Evolutionary conservation across 177 flowering plant genomes (phyloP).

Genomic region (Telopea speciosissima): DNA sequence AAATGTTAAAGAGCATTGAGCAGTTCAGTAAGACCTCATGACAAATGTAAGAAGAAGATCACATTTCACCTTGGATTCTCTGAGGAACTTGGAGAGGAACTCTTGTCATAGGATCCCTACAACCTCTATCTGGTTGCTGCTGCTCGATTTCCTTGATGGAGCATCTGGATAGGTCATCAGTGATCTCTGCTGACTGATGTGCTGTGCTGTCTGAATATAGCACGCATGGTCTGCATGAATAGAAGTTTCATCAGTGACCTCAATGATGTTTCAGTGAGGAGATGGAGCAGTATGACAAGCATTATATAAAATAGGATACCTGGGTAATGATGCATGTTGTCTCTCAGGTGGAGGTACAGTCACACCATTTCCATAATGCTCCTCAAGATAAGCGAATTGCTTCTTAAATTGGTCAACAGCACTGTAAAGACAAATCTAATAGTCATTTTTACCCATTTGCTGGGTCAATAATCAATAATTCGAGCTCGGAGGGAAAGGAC

Average conservation of each 20-base stretch:
- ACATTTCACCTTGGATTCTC: conserved; percentile 42
- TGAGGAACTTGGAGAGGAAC: conserved; percentile 77
- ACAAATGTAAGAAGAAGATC: conserved; percentile 1
- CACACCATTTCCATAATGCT: conserved; percentile 82
- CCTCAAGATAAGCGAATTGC: conserved; percentile 96
- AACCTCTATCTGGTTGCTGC: conserved; percentile 41
- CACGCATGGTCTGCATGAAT: conserved; percentile 61
- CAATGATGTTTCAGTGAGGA: not conserved
- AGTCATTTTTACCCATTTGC: not conserved
- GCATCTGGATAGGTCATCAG: conserved; percentile 69
- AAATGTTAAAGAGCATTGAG: not conserved
- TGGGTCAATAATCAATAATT: not conserved
- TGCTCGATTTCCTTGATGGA: conserved; percentile 59
- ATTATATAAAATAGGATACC: conserved; percentile 34
- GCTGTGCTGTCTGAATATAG: conserved; percentile 55
- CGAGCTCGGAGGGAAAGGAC: not conserved
- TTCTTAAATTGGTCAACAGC: conserved; percentile 98
- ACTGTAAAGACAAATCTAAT: conserved; percentile 33
- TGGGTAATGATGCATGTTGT: conserved; percentile 93
- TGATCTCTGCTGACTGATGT: conserved; percentile 42
- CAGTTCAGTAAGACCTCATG: not conserved
- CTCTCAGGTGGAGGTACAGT: conserved; percentile 80
- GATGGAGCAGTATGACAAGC: not conserved
- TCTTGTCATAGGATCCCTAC: conserved; percentile 56
- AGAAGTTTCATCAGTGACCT: conserved; percentile 4